A percentile compares a stretch with the other conserved stretches of the same genome.
phyloP scores from a whole-genome alignment of 805 yeast species.

The Torulaspora microellipsoides region DNA sequence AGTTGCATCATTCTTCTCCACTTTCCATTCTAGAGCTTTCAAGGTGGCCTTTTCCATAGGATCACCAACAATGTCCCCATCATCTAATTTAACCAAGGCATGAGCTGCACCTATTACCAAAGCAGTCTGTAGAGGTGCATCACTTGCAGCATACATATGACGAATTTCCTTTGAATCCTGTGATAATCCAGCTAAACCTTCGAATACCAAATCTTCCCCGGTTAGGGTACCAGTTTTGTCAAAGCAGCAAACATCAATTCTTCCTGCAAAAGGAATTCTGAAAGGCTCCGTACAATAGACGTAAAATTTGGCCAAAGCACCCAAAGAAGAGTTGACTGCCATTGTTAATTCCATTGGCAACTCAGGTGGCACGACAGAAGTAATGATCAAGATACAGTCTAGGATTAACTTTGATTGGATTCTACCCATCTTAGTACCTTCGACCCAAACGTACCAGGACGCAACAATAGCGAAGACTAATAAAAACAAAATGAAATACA shows the following conservation, averaged over 20 bases:
- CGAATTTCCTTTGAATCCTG: conserved; percentile 44
- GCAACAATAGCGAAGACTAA: conserved; percentile 91
- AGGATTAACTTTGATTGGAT: conserved; percentile 87
- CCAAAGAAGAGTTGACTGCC: conserved; percentile 92
- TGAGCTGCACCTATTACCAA: conserved; percentile 90
- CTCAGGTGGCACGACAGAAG: conserved; percentile 98
- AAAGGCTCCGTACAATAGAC: conserved; percentile 98
- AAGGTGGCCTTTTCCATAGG: conserved; percentile 98
- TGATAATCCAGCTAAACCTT: conserved; percentile 86
- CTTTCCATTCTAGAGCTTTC: conserved; percentile 79
- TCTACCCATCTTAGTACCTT: conserved; percentile 94
- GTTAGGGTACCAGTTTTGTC: conserved; percentile 98
- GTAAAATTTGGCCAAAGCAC: conserved; percentile 80
- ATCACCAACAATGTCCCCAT: conserved; percentile 97
- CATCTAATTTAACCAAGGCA: conserved; percentile 89
- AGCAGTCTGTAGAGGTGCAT: conserved; percentile 66
- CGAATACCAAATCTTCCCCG: conserved; percentile 92
- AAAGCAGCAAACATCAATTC: conserved; percentile 96
- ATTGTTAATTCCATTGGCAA: conserved; percentile 97
- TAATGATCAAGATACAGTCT: conserved; percentile 92
- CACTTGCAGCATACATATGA: conserved; percentile 47
- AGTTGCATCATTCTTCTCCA: conserved; percentile 71
- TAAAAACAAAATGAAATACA: conserved; percentile 85
- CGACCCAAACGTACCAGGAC: conserved; percentile 96
- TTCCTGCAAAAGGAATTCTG: conserved; percentile 95